A percentile compares a stretch with the other conserved stretches of the same genome.
Conservation (phyloP, 2,329 filamentous ascomycete genomes). For the Colletotrichum musae region DNA sequence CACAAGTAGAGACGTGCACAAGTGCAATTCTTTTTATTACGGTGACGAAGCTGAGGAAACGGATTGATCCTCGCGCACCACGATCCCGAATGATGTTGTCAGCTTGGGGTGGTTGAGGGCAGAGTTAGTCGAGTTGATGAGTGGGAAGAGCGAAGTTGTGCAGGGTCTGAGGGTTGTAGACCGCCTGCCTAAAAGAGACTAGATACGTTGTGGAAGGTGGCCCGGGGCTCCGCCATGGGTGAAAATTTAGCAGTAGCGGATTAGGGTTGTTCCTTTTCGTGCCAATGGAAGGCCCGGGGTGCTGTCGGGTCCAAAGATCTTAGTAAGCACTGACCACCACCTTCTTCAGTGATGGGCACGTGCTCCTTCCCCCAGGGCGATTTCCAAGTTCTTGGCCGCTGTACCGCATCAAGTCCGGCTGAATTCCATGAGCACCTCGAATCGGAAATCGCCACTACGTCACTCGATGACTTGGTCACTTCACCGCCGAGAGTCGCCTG, state of each 20-base stretch:
- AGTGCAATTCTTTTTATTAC: background rate
- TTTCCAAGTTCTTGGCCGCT: background rate
- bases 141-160: slow-evolving; percentile 5
- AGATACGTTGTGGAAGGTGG: slow-evolving; percentile 8
- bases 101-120: slow-evolving; percentile 16
- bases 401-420: background rate
- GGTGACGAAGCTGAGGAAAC: background rate
- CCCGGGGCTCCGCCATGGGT: background rate
- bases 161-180: slow-evolving; percentile 37
- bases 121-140: slow-evolving; percentile 19
- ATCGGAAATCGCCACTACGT: slow-evolving; percentile 1
- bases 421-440: background rate
- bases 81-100: slow-evolving; percentile 10
- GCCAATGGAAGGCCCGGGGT: background rate
- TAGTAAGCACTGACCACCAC: background rate
- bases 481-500: background rate
- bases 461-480: background rate
- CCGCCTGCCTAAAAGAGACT: slow-evolving; percentile 40
- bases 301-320: too few relatives aligned
- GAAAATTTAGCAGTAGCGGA: slow-evolving; percentile 22
- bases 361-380: background rate
- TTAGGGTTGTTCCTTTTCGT: background rate
- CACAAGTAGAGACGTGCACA: background rate
- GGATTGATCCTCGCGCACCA: background rate
- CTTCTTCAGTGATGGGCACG: slow-evolving; percentile 3